These are phyloP conservation scores for Podila clonocystis DNA, from an alignment of 192 early-diverging fungal genomes.

Conservation along the genomic window DNA sequence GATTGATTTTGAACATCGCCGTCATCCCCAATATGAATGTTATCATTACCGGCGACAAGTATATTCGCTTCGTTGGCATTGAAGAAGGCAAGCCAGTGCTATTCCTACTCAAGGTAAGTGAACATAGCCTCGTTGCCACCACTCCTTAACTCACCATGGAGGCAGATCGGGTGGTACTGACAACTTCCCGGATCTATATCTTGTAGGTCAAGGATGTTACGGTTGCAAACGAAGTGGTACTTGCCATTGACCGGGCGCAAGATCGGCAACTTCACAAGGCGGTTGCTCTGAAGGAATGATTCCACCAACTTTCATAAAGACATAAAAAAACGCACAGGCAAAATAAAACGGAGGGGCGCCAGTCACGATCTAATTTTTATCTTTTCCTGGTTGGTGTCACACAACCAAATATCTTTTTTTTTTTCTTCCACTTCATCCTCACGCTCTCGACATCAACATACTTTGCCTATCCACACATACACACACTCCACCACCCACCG, in stretches of 20 bases:
- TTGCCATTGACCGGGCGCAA: constrained; percentile 16
- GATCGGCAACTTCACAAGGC: constrained; percentile 24
- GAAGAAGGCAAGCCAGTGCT: constrained; percentile 26
- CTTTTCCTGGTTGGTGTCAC: no score
- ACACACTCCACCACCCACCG: no score
- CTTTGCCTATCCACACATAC: no score
- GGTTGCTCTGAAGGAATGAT: no score
- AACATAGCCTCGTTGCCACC: background rate
- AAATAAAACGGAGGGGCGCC: no score
- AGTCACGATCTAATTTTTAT: no score
- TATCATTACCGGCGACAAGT: constrained; percentile 40
- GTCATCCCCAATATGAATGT: constrained; percentile 41
- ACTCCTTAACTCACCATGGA: background rate
- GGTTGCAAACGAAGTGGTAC: constrained; percentile 11
- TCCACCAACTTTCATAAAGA: no score
- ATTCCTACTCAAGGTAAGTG: constrained; percentile 43
- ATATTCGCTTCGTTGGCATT: constrained; percentile 42
- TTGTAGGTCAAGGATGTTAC: constrained; percentile 34
- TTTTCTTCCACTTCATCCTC: no score
- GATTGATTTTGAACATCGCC: constrained; percentile 37
- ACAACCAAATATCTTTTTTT: no score
- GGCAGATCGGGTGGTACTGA: background rate
- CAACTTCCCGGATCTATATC: background rate
- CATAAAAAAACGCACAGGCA: no score
- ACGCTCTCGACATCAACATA: no score